Base-by-base conservation (phyloP, 2,329 filamentous ascomycete species). In the Tolypocladium album region DNA sequence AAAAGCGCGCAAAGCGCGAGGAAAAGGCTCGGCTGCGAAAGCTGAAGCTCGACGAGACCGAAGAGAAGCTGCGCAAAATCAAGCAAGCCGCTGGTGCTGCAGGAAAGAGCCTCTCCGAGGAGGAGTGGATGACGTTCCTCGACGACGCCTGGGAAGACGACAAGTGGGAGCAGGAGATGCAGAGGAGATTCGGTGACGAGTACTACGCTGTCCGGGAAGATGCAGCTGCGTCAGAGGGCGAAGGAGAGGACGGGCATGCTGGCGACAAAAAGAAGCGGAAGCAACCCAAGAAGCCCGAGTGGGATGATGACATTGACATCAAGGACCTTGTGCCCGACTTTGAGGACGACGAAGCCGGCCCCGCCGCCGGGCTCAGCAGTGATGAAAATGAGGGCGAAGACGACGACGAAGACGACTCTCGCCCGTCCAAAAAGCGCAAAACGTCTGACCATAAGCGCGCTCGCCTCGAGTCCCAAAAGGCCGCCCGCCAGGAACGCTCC, bases 271-370 rank as follows among this genome's bases (percentile, higher is more conserved):
- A 76, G 56, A 82, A 69, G 64, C 72, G 68, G 64, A 71, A 76
- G 47, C 75, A 75, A 22, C 65, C 74, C 58, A 86, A 84, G 71
- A 86, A 83, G 69, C 85, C 84, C 65, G 87, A 82, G 69, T 99
- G 93, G 88, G 90, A 97, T 67, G 92, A 97, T 69, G 94, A 99
- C 71, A 97, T 99, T 67, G 92, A 97, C 70, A 97, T 99, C 76
- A 91, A 89, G 62, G 93, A 96, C 72, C 81, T 97, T 57, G 78
- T 96, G 36, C 92, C 91, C 1, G 90, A 96, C 62, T 96, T 95
- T 69, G 85, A 90, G 24, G 89, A 90, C 34, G 83, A 84, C 8
- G 76, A 80, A 61, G 70, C 55, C 27, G 75, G 79, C 57, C 82
- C 84, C 24, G 75, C 77, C 1, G 74, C 88, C 61, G 76, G 76